Evolutionary conservation across 495 filamentous ascomycete species (phyloP), one percentile per base, ranked within the genome.

Genomic region (Podospora anserina): DNA sequence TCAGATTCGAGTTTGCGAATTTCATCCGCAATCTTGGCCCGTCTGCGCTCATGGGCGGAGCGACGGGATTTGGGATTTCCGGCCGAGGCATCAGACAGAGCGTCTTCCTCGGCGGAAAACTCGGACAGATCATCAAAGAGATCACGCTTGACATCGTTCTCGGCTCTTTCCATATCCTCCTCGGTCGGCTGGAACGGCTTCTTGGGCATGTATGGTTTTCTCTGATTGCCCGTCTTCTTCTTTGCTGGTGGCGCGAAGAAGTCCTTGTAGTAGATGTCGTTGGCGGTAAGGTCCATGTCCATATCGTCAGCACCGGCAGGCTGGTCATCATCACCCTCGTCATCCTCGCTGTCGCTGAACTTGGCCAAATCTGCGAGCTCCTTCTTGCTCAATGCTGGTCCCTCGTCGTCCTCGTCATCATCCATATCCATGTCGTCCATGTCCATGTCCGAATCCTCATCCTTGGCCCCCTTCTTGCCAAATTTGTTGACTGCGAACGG

Each of bases 1-100:
- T 91, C 92, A 6, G 91, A 87, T 82, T 99, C 95, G 44, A 99
- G 86, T 44, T 88, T 87, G 54, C 93, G 91, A 67, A 99, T 99
- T 76, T 99, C 91, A 75, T 93, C 91, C 1, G 88, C 89, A 58
- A 98, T 81, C 59, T 90, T 90, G 62, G 92, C 92, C 79, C 93
- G 91, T 67, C 91, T 86, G 71, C 92, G 91, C 78, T 98, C 92
- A 73, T 97, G 91, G 15, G 89, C 87, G 28, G 94, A 97, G 49
- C 85, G 86, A 44, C 84, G 83, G 64, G 79, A 82, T 69, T 82
- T 84, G 6, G 85, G 85, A 68, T 89, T 77, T 32, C 84, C 82
- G 20, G 85, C 82, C 18, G 85, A 86, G 59, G 78, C 81, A 63
- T 87, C 84, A 39, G 82, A 88, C 56, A 84, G 79, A 44, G 84